Conservation (phyloP, 2,329 filamentous ascomycete species). For the Fusarium lyarnte region DNA sequence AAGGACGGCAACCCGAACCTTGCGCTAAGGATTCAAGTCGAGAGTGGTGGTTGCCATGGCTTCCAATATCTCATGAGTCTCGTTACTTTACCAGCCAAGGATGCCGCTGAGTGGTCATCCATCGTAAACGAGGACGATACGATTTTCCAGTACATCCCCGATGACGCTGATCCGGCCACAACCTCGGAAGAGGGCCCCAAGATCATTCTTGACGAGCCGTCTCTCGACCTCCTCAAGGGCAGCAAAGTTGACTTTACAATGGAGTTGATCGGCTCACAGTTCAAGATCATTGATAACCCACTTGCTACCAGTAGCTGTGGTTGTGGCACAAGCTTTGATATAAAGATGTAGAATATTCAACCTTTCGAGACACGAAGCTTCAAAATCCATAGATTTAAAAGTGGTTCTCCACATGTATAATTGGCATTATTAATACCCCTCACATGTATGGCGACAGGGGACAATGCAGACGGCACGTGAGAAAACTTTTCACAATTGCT, state of each 20-base stretch:
- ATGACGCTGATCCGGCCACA: conserved; percentile 50
- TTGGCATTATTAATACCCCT: conserved; percentile 35
- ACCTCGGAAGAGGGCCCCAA: conserved; percentile 64
- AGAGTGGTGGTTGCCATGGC: conserved; percentile 94
- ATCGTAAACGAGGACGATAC: conserved; percentile 79
- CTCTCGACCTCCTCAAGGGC: conserved; percentile 86
- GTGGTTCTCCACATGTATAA: conserved; percentile 7
- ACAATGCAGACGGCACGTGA: background rate
- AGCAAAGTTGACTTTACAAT: conserved; percentile 97
- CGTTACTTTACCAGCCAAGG: conserved; percentile 65
- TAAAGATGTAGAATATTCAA: conserved; percentile 67
- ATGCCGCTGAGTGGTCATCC: conserved; percentile 47
- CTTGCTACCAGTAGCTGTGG: conserved; percentile 93
- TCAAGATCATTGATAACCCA: conserved; percentile 96
- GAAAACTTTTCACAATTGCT: background rate
- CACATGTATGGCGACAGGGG: background rate
- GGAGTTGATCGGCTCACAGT: conserved; percentile 89
- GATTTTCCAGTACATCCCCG: conserved; percentile 77
- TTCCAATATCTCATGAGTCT: conserved; percentile 98
- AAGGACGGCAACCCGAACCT: conserved; percentile 79
- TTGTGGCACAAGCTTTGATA: conserved; percentile 97
- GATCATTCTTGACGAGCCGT: conserved; percentile 88
- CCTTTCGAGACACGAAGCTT: background rate
- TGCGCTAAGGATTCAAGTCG: conserved; percentile 90
- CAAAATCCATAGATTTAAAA: conserved; percentile 16